These are phyloP conservation scores for Medicago ruthenica DNA, from an alignment of 306 rosid species.

Conservation along the genomic window DNA sequence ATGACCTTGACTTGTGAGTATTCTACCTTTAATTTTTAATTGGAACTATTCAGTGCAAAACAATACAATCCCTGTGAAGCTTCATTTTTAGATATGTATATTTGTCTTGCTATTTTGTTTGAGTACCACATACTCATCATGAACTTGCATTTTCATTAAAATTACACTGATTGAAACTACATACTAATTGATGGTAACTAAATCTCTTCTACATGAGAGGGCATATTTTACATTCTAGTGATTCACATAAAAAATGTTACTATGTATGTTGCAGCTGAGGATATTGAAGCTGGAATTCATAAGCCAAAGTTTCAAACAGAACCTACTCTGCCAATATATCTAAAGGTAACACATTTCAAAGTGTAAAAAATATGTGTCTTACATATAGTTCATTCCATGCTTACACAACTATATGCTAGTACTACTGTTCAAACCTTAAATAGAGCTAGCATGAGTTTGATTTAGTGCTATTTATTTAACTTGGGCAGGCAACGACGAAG, in stretches of 20 bases:
- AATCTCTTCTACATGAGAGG: constrained; percentile 21
- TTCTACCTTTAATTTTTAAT: too few species aligned
- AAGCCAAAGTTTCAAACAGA: constrained; percentile 75
- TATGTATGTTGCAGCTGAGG: constrained; percentile 74
- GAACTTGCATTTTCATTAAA: constrained; percentile 22
- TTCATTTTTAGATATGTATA: too few species aligned
- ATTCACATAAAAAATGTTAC: constrained; percentile 29
- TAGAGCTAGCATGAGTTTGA: constrained; percentile 51
- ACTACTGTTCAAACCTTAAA: constrained; percentile 42
- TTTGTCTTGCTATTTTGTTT: too few species aligned
- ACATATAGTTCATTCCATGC: constrained; percentile 14
- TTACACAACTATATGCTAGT: constrained; percentile 36
- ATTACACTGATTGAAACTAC: constrained; percentile 6
- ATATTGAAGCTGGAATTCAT: constrained; percentile 77
- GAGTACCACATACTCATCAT: background rate
- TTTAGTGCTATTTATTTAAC: constrained; percentile 55
- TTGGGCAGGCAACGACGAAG: constrained; percentile 78
- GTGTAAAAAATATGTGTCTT: constrained; percentile 15
- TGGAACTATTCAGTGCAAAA: too few species aligned
- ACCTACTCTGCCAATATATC: constrained; percentile 85
- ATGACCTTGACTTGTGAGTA: too few species aligned
- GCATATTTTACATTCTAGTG: background rate
- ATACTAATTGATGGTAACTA: background rate
- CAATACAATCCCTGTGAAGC: too few species aligned
- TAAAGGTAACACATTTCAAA: constrained; percentile 68